These are phyloP conservation scores for Neurospora sp. DNA, from an alignment of 495 filamentous ascomycete genomes.

Conservation along the genomic window DNA sequence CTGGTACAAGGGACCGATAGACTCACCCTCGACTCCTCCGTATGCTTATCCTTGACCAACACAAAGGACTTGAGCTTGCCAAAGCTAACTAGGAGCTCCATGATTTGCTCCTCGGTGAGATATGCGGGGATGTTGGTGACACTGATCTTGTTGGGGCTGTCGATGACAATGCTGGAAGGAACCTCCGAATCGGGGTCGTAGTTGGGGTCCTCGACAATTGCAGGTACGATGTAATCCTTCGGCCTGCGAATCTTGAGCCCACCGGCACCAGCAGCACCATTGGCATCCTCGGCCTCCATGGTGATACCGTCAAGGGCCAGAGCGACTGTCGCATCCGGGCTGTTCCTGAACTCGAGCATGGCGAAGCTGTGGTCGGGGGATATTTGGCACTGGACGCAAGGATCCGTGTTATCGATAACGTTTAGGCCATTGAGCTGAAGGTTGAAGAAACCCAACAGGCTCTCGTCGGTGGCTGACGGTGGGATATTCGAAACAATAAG, in stretches of 20 bases:
- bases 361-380: constrained; percentile 71
- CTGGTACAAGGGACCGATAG: not conserved
- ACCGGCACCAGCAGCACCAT: constrained; percentile 40
- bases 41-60: constrained; percentile 75
- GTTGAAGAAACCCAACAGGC: constrained; percentile 81
- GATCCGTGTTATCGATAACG: constrained; percentile 71
- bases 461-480: constrained; percentile 54
- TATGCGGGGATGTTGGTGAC: constrained; percentile 80
- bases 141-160: constrained; percentile 91
- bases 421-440: constrained; percentile 90
- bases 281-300: constrained; percentile 63
- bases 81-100: constrained; percentile 79
- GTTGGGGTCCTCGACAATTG: constrained; percentile 61
- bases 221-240: constrained; percentile 95
- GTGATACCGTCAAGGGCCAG: constrained; percentile 80
- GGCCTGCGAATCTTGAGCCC: constrained; percentile 81
- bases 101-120: constrained; percentile 82
- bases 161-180: constrained; percentile 70
- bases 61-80: constrained; percentile 90
- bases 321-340: constrained; percentile 81
- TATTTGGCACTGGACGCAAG: constrained; percentile 76
- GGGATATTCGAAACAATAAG: constrained; percentile 81
- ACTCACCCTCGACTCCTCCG: constrained; percentile 82
- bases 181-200: constrained; percentile 58
- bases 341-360: constrained; percentile 80